phyloP scores from a whole-genome alignment of 176 grass and related monocot genomes.

The Avena eriantha region DNA sequence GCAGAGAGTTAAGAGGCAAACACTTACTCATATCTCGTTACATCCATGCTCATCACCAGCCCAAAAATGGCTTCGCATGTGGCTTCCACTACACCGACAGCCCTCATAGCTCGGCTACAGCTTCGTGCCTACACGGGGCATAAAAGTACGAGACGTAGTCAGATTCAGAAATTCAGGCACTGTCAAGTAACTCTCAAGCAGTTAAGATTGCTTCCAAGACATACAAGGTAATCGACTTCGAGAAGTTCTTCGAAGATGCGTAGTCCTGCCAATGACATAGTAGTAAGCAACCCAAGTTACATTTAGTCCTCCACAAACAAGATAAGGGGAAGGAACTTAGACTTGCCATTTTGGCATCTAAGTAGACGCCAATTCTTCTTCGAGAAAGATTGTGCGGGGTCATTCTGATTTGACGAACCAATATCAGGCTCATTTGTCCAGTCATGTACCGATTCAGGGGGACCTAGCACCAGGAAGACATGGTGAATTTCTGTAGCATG shows the following conservation, averaged over 20 bases:
- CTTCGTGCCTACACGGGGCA: slow-evolving; percentile 85
- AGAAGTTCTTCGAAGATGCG: slow-evolving; percentile 95
- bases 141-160: not conserved
- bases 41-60: slow-evolving; percentile 97
- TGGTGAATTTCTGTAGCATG: slow-evolving; percentile 7
- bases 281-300: not conserved
- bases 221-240: slow-evolving; percentile 92
- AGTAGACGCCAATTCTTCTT: slow-evolving; percentile 92
- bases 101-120: slow-evolving; percentile 86
- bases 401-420: slow-evolving; percentile 55
- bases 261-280: slow-evolving; percentile 59
- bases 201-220: slow-evolving; percentile 18
- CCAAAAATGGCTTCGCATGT: slow-evolving; percentile 91
- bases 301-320: not conserved
- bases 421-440: slow-evolving; percentile 87
- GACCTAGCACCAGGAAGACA: slow-evolving; percentile 57
- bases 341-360: slow-evolving; percentile 97
- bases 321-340: slow-evolving; percentile 25
- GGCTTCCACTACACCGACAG: slow-evolving; percentile 94
- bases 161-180: slow-evolving; percentile 34
- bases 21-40: slow-evolving; percentile 83
- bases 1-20: not conserved
- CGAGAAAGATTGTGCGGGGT: slow-evolving; percentile 60
- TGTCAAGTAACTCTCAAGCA: not conserved
- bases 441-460: slow-evolving; percentile 77